Evolutionary conservation across 768 basidiomycete species (phyloP).

Genomic region (Mycena albidolilacea): DNA sequence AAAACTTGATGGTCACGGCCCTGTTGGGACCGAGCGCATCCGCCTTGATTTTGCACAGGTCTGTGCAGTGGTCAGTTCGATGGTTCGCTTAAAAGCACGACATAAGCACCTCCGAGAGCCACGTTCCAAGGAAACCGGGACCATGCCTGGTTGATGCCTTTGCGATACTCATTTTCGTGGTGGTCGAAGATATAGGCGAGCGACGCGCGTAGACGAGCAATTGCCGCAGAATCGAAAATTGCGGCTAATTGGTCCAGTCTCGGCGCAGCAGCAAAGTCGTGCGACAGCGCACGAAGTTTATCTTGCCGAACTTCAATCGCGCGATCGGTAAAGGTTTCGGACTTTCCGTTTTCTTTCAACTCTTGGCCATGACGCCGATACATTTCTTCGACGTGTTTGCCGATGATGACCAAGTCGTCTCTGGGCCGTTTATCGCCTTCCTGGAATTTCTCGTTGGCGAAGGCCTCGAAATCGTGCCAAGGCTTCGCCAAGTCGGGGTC

Average conservation of each 20-base stretch:
- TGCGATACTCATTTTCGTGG: constrained; percentile 11
- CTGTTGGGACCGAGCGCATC: constrained; percentile 56
- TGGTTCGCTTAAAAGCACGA: background rate
- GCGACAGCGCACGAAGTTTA: constrained; percentile 58
- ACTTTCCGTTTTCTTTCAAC: background rate
- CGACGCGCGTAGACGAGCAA: constrained; percentile 61
- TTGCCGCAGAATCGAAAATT: constrained; percentile 48
- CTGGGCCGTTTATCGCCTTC: constrained; percentile 41
- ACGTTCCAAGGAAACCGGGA: constrained; percentile 67
- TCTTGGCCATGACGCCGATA: constrained; percentile 43
- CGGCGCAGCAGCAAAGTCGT: constrained; percentile 55
- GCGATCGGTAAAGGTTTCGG: constrained; percentile 51
- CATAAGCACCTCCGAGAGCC: constrained; percentile 54
- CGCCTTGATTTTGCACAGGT: constrained; percentile 67
- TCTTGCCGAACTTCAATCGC: constrained; percentile 66
- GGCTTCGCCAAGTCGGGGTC: constrained; percentile 52
- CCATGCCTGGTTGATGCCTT: constrained; percentile 37
- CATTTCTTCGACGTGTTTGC: constrained; percentile 56
- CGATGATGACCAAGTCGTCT: constrained; percentile 55
- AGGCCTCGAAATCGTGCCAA: constrained; percentile 51
- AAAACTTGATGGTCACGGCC: constrained; percentile 57
- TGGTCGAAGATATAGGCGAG: constrained; percentile 63
- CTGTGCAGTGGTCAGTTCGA: constrained; percentile 22
- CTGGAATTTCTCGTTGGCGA: constrained; percentile 40
- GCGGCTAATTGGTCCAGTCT: constrained; percentile 42